Evolutionary conservation across 2,329 filamentous ascomycete genomes (phyloP).

Genomic region (Colletotrichum lindemuthianum): DNA sequence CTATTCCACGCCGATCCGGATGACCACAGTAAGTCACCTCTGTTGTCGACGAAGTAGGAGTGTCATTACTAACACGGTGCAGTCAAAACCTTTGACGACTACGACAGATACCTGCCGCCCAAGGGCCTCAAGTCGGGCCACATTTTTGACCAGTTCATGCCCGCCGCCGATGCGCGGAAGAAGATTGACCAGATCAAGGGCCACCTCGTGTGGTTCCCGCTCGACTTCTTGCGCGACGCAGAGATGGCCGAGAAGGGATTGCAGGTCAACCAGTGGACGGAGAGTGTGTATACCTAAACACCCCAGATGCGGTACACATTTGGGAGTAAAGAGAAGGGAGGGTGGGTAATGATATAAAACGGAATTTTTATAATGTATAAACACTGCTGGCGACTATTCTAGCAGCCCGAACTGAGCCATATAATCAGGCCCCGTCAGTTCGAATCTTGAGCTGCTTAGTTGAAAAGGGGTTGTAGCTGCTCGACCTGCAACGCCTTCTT

Average conservation of each 20-base stretch:
- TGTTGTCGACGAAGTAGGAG: neutral
- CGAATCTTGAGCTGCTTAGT: too few species aligned
- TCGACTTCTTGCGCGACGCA: slow-evolving; percentile 84
- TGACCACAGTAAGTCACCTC: slow-evolving; percentile 70
- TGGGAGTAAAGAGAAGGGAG: slow-evolving; percentile 38
- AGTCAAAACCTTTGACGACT: slow-evolving; percentile 91
- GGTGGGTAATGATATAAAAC: too few species aligned
- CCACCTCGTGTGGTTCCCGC: slow-evolving; percentile 94
- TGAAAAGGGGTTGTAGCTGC: neutral
- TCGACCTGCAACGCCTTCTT: neutral
- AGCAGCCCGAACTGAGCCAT: neutral
- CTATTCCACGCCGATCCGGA: slow-evolving; percentile 91
- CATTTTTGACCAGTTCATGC: slow-evolving; percentile 82
- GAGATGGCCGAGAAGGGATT: slow-evolving; percentile 91
- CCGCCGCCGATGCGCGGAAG: slow-evolving; percentile 74
- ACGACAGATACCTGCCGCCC: slow-evolving; percentile 79
- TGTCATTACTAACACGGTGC: slow-evolving; percentile 31
- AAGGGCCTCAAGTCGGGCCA: slow-evolving; percentile 83
- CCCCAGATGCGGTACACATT: slow-evolving; percentile 51
- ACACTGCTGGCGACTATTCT: neutral
- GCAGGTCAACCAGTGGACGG: slow-evolving; percentile 86
- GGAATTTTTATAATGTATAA: slow-evolving; percentile 27
- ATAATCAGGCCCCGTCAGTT: neutral
- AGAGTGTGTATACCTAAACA: slow-evolving; percentile 81
- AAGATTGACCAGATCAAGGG: slow-evolving; percentile 83